These are phyloP conservation scores for Ustilago crameri DNA, from an alignment of 1,284 basidiomycete genomes.

Conservation along the genomic window DNA sequence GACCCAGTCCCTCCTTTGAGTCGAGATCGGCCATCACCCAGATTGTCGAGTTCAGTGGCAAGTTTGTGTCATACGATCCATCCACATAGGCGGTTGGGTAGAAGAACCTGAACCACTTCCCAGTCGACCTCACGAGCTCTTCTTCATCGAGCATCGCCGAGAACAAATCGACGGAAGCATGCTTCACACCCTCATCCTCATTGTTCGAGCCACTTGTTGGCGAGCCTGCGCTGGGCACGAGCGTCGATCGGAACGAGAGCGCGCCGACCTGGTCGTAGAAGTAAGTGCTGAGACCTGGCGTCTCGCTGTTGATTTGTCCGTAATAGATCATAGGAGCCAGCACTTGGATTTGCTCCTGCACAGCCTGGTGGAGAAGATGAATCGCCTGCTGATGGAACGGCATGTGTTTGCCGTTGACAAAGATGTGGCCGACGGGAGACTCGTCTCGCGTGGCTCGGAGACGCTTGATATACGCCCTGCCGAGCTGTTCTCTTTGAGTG, in stretches of 20 bases:
- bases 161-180: constrained; percentile 54
- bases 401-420: constrained; percentile 88
- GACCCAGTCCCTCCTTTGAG: constrained; percentile 72
- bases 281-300: constrained; percentile 75
- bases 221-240: constrained; percentile 70
- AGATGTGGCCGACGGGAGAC: constrained; percentile 70
- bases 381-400: constrained; percentile 76
- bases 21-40: constrained; percentile 86
- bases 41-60: constrained; percentile 71
- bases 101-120: constrained; percentile 71
- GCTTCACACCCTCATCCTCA: constrained; percentile 69
- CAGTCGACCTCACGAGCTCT: neutral
- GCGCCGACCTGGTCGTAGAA: constrained; percentile 90
- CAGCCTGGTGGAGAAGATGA: constrained; percentile 38
- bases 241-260: constrained; percentile 76
- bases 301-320: constrained; percentile 74
- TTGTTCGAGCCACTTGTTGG: constrained; percentile 56
- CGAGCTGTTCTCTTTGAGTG: constrained; percentile 15
- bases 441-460: constrained; percentile 34
- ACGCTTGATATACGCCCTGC: constrained; percentile 43
- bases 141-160: constrained; percentile 23
- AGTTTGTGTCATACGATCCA: constrained; percentile 64
- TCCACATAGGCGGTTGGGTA: constrained; percentile 72
- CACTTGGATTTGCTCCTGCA: constrained; percentile 48
- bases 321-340: constrained; percentile 74